Evolutionary conservation across 306 rosid genomes (phyloP).

Genomic region (Cucumis hystrix): DNA sequence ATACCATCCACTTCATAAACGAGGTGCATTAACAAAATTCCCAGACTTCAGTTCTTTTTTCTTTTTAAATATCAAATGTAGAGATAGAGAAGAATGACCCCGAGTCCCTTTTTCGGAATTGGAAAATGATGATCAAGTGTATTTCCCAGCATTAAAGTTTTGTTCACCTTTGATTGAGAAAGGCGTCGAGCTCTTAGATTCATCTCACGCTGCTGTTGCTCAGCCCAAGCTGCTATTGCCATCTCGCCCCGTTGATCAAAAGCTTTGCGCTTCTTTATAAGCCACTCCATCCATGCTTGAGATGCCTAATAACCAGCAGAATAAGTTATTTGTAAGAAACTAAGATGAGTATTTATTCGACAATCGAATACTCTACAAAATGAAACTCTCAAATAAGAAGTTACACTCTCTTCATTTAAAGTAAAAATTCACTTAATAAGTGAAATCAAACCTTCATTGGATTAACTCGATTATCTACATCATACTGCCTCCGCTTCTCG

Average conservation of each 20-base stretch:
- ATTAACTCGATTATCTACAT: constrained; percentile 67
- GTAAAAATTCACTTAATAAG: neutral
- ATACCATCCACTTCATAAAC: constrained; percentile 8
- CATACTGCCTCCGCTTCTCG: constrained; percentile 57
- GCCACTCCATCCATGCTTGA: constrained; percentile 98
- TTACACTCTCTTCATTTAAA: neutral
- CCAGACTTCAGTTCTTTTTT: neutral
- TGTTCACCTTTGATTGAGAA: constrained; percentile 73
- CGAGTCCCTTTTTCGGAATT: neutral
- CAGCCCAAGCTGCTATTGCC: constrained; percentile 98
- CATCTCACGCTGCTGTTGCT: constrained; percentile 86
- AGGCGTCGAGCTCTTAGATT: constrained; percentile 75
- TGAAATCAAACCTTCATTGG: constrained; percentile 73
- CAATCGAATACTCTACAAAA: neutral
- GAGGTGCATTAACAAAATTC: neutral
- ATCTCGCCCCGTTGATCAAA: constrained; percentile 91
- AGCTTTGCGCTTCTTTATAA: constrained; percentile 79
- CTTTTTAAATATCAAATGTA: constrained; percentile 2
- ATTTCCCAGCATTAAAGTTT: neutral
- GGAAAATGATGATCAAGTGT: neutral
- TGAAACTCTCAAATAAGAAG: neutral
- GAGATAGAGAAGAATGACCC: neutral
- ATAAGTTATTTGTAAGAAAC: constrained; percentile 8
- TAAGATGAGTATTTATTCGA: neutral
- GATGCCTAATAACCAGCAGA: constrained; percentile 58